Conservation (phyloP, 192 early-diverging fungal genomes). For the Linnemannia hyalina region DNA sequence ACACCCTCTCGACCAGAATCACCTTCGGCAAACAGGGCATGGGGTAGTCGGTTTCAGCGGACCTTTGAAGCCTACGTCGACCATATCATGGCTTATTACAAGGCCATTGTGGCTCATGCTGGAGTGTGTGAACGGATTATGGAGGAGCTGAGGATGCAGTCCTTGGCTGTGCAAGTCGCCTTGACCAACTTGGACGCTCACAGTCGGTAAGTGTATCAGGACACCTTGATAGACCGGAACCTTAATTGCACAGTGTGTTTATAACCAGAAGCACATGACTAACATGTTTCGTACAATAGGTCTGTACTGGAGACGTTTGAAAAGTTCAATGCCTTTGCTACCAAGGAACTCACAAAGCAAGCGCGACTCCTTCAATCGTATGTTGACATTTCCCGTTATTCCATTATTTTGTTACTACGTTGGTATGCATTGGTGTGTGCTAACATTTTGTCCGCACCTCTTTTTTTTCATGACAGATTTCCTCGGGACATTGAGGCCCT, state of each 20-base stretch:
- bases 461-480: slow-evolving; percentile 18
- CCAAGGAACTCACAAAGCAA: slow-evolving; percentile 60
- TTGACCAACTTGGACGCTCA: slow-evolving; percentile 65
- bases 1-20: slow-evolving; percentile 48
- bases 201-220: slow-evolving; percentile 28
- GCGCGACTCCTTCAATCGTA: slow-evolving; percentile 49
- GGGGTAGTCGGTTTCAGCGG: slow-evolving; percentile 30
- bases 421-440: background rate
- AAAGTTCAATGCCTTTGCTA: slow-evolving; percentile 55
- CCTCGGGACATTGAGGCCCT: slow-evolving; percentile 58
- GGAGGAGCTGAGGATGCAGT: slow-evolving; percentile 61
- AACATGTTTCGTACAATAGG: slow-evolving; percentile 17
- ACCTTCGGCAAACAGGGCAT: slow-evolving; percentile 30
- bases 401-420: background rate
- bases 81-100: slow-evolving; percentile 46
- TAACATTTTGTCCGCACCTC: slow-evolving; percentile 16
- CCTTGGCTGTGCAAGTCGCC: slow-evolving; percentile 65
- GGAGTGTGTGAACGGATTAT: slow-evolving; percentile 56
- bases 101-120: slow-evolving; percentile 52
- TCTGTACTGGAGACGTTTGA: slow-evolving; percentile 59
- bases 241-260: background rate
- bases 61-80: slow-evolving; percentile 36
- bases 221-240: background rate
- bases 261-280: background rate
- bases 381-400: background rate